These are phyloP conservation scores for Allium cepa DNA, from an alignment of 106 monocot species.

Conservation along the genomic window DNA sequence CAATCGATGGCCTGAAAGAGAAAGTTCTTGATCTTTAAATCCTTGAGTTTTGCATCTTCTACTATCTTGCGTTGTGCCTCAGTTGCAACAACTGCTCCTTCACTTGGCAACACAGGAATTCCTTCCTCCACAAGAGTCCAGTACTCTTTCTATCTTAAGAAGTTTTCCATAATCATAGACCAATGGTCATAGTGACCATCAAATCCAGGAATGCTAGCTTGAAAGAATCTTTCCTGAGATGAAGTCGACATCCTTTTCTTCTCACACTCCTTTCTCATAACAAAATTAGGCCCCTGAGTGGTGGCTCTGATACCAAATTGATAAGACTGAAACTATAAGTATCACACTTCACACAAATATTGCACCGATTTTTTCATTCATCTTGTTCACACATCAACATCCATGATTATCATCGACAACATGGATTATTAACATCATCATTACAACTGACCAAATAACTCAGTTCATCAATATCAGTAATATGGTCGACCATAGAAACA, in stretches of 20 bases:
- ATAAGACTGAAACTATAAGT: no score
- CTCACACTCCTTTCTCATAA: no score
- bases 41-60: not conserved
- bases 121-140: not conserved
- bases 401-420: no score
- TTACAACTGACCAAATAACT: no score
- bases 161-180: not conserved
- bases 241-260: not conserved
- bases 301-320: no score
- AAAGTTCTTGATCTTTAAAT: conserved; percentile 4
- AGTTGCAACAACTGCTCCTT: not conserved
- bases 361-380: no score
- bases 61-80: not conserved
- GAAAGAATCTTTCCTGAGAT: not conserved
- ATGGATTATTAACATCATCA: no score
- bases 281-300: no score
- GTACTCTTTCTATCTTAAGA: not conserved
- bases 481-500: no score
- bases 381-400: no score
- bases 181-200: not conserved
- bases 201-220: not conserved
- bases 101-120: not conserved
- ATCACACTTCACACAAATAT: no score
- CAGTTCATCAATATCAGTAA: no score
- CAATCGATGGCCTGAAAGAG: conserved; percentile 3